Conservation (phyloP, 345 rosid genomes). For the Brassica juncea region DNA sequence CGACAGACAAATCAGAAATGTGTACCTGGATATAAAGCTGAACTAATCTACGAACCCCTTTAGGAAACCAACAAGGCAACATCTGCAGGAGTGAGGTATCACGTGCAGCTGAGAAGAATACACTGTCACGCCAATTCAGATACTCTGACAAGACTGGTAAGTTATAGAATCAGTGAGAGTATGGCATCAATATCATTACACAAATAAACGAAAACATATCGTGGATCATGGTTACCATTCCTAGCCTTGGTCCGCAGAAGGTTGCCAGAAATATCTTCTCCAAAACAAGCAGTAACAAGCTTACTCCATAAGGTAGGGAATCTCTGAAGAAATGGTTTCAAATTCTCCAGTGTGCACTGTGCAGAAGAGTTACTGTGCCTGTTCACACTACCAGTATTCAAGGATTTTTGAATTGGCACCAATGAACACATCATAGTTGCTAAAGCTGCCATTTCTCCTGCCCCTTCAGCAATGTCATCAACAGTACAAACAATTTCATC, state of each 20-base stretch:
- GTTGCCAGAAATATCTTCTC: conserved; percentile 60
- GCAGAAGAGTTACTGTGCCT: conserved; percentile 76
- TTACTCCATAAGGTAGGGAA: conserved; percentile 88
- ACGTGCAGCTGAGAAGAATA: conserved; percentile 83
- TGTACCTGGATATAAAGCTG: conserved; percentile 92
- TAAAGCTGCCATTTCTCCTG: conserved; percentile 93
- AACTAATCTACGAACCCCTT: conserved; percentile 78
- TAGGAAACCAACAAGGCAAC: conserved; percentile 98
- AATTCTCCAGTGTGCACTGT: conserved; percentile 92
- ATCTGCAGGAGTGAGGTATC: conserved; percentile 95
- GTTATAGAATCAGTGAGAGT: conserved; percentile 28
- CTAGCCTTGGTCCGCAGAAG: conserved; percentile 52
- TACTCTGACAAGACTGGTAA: conserved; percentile 70
- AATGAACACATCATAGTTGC: conserved; percentile 91
- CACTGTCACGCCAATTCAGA: conserved; percentile 84
- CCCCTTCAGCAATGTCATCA: conserved; percentile 97
- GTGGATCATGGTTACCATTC: conserved; percentile 57
- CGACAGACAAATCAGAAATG: conserved; percentile 9
- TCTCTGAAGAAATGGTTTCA: conserved; percentile 70
- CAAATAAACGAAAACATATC: conserved; percentile 22
- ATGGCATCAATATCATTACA: conserved; percentile 25
- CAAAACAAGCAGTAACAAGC: conserved; percentile 74
- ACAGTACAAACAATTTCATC: conserved; percentile 73
- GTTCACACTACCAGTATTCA: conserved; percentile 74
- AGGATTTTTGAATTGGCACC: conserved; percentile 69